Evolutionary conservation across 768 basidiomycete genomes (phyloP).

Genomic region (Goffeauzyma gilvescens): DNA sequence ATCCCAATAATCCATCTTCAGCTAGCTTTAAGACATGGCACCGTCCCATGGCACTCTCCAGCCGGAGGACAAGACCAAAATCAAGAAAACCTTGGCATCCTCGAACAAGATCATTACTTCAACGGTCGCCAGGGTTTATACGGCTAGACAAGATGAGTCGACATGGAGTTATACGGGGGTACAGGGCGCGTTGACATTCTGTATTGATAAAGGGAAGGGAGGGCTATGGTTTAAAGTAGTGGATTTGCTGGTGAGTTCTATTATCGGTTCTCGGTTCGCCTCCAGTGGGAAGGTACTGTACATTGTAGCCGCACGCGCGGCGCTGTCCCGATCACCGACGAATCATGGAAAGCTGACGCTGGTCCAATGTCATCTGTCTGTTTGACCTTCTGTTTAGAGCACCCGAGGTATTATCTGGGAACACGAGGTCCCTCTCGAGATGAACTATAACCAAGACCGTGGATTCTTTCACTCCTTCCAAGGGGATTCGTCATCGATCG

Average conservation of each 20-base stretch:
- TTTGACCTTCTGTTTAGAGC: slow-evolving; percentile 34
- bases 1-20: neutral
- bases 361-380: too few species aligned
- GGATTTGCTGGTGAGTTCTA: slow-evolving; percentile 40
- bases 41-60: slow-evolving; percentile 37
- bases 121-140: slow-evolving; percentile 74
- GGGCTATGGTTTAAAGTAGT: slow-evolving; percentile 55
- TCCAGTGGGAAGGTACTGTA: too few species aligned
- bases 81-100: slow-evolving; percentile 39
- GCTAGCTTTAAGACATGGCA: slow-evolving; percentile 1
- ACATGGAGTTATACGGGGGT: slow-evolving; percentile 73
- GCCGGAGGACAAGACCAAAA: slow-evolving; percentile 54
- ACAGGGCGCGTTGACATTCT: slow-evolving; percentile 65
- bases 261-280: too few species aligned
- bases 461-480: slow-evolving; percentile 82
- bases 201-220: slow-evolving; percentile 42
- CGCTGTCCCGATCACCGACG: too few species aligned
- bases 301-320: too few species aligned
- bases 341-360: too few species aligned
- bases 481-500: slow-evolving; percentile 85
- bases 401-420: slow-evolving; percentile 82
- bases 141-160: slow-evolving; percentile 37
- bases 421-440: slow-evolving; percentile 66
- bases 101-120: slow-evolving; percentile 60
- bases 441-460: slow-evolving; percentile 65